Conservation (phyloP, 192 early-diverging fungal species). For the Pilobolus umbonatus region DNA sequence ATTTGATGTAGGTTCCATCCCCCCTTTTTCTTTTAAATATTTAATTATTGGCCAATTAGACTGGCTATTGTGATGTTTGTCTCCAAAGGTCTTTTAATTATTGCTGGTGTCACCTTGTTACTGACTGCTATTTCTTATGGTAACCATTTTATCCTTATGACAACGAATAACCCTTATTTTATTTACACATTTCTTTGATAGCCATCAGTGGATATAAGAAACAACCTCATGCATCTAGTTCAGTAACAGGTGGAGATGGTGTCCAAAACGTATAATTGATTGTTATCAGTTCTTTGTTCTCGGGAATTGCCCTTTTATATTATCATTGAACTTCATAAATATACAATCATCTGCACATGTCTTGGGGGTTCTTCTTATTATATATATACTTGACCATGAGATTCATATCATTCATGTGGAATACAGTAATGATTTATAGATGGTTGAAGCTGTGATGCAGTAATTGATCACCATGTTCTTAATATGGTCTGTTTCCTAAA, state of each 20-base stretch:
- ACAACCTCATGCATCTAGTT: constrained; percentile 41
- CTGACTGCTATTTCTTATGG: constrained; percentile 38
- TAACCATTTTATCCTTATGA: constrained; percentile 1
- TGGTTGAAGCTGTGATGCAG: too few species aligned
- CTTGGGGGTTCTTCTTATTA: background rate
- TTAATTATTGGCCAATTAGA: background rate
- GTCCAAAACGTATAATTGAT: constrained; percentile 25
- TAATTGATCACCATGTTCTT: too few species aligned
- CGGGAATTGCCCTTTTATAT: background rate
- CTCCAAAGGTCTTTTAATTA: constrained; percentile 15
- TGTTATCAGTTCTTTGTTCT: background rate
- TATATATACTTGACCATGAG: too few species aligned
- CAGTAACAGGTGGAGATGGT: constrained; percentile 43
- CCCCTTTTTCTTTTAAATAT: too few species aligned
- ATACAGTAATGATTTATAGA: too few species aligned
- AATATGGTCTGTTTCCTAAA: too few species aligned
- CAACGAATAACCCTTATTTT: background rate
- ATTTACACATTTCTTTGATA: constrained; percentile 9
- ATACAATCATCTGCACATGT: too few species aligned
- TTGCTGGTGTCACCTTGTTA: constrained; percentile 30
- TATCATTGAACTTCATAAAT: too few species aligned
- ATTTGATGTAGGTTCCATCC: background rate
- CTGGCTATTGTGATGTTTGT: constrained; percentile 20
- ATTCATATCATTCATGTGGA: too few species aligned
- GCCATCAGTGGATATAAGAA: constrained; percentile 37